Evolutionary conservation across 306 rosid species (phyloP), one percentile per base, ranked within the genome.

Genomic region (Prunus fruticosa): DNA sequence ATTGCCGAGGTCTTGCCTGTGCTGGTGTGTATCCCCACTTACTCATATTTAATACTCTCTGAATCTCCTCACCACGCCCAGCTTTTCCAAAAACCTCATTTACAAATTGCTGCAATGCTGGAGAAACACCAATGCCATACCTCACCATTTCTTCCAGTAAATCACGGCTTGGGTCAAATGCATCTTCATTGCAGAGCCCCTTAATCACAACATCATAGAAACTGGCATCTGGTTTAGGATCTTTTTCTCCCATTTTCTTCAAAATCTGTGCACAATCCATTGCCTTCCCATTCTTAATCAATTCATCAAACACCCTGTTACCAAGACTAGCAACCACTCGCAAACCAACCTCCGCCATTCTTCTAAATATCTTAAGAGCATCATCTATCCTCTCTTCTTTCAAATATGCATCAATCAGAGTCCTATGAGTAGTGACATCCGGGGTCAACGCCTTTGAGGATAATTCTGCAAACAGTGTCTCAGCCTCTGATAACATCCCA

Each of bases 211-310:
- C 88, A 76, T 95, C 99, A 45, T 95, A 95, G 79, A 90, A 89
- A 47, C 87, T 88, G 70, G 89, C 88, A 69, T 95, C 99, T 0
- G 98, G 99, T 82, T 95, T 95, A 45, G 97, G 97, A 72, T 95
- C 99, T 49, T 86, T 89, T 63, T 88, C 97, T 53, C 97, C 99
- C 97, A 95, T 87, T 85, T 95, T 92, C 74, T 89, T 86, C 87
- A 95, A 88, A 83, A 92, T 70, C 79, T 78, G 89, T 3, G 88
- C 96, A 72, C 97, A 92, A 11, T 92, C 96, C 45, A 76, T 15
- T 38, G 83, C 90, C 79, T 86, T 92, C 1, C 92, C 97, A 22
- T 88, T 89, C 85, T 81, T 89, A 43, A 90, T 92, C 83, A 95
- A 74, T 81, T 90, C 92, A 62, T 79, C 86, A 54, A 95, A 95